Base-by-base conservation (phyloP, 176 grass and related monocot species). In the Phyllostachys edulis region DNA sequence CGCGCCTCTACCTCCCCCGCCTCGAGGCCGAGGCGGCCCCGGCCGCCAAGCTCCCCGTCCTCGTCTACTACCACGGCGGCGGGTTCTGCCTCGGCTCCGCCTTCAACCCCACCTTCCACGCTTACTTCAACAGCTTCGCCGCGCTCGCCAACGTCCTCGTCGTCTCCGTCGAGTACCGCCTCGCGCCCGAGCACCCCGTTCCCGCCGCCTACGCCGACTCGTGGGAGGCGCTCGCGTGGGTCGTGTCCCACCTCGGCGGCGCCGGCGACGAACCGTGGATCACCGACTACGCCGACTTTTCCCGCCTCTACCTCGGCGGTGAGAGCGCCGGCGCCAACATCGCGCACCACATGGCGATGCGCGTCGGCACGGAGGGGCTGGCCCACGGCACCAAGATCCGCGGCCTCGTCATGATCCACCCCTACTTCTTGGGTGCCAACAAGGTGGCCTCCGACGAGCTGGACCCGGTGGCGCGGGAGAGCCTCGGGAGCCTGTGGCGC, bases 261-360 rank as follows among this genome's bases (percentile, higher is more conserved):
- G 24, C 23, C 3, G 36, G 0, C 6, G 70, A 45, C 13, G 88
- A 90, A 45, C 65, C 79, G 0, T 90, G 88, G 84, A 39, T 97
- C 65, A 34, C 82, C 32, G 68, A 65, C 39, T 78, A 86, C 72
- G 87, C 67, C 11, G 88, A 97, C 70, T 97, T 97, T 81, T 50
- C 85, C n/a, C 89, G 80, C 34, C 75, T 97, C 18, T 94, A 87
- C 87, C 76, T 97, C 36, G 89, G 91, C 44, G 94, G 94, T 13
- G 94, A 97, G 82, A 97, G 94, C 64, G 89, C 91, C 15, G 91
- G 94, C 45, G 69, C 89, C 50, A 97, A 94, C 90, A 94, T 97
- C 84, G 92, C 87, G 52, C 94, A 97, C 82, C 81, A 97, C 75
- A 78, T 90, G 54, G 87, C 84, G 27, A 97, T 90, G 91, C 91